Evolutionary conservation across 805 yeast species (phyloP).

Genomic region (Starmerella sp.): DNA sequence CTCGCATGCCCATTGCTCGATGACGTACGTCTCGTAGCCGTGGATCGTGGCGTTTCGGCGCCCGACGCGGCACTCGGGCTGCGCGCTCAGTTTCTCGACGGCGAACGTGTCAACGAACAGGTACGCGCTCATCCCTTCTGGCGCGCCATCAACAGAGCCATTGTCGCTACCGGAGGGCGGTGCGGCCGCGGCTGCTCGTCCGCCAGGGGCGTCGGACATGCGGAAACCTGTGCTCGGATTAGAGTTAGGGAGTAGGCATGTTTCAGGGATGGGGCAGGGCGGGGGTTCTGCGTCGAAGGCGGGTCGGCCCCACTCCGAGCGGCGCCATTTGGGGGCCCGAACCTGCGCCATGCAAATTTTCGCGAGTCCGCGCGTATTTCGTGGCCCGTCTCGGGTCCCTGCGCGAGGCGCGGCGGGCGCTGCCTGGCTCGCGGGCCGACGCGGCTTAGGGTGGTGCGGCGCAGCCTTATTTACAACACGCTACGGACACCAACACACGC

Average conservation of each 20-base stretch:
- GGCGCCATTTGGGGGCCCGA: no score
- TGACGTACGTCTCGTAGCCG: conserved; percentile 84
- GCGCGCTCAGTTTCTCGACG: conserved; percentile 21
- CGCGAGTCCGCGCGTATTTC: no score
- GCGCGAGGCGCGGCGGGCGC: no score
- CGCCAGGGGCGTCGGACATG: neutral
- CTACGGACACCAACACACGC: no score
- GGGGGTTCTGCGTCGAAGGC: neutral
- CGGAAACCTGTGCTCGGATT: neutral
- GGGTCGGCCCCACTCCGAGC: no score
- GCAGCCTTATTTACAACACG: no score
- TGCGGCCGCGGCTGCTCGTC: neutral
- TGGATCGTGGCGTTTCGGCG: conserved; percentile 39
- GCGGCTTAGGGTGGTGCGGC: no score
- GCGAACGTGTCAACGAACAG: conserved; percentile 27
- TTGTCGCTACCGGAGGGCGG: neutral
- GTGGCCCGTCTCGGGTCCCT: no score
- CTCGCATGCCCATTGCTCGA: conserved; percentile 87
- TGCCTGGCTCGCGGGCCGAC: no score
- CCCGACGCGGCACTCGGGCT: conserved; percentile 25
- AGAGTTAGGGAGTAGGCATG: neutral
- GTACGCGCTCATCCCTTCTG: conserved; percentile 19
- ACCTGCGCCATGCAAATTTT: no score
- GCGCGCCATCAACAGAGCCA: neutral
- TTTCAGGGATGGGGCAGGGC: neutral